Conservation (phyloP, 495 filamentous ascomycete species). For the Glonium stellatum region DNA sequence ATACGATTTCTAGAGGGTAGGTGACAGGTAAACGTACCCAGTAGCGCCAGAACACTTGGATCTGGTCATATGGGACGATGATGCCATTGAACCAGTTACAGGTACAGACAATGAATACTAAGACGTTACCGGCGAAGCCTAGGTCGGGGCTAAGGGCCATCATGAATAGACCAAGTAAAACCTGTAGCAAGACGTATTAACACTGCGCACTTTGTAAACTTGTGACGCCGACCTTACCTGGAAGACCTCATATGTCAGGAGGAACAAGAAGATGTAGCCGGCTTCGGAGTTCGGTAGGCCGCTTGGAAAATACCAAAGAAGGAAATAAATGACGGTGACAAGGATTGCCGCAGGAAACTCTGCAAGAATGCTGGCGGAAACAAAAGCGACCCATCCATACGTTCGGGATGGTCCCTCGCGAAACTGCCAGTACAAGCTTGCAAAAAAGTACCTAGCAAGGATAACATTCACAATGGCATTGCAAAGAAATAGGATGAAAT, state of each 20-base stretch:
- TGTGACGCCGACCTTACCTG: conserved; percentile 66
- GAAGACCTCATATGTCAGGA: conserved; percentile 63
- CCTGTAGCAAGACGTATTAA: conserved; percentile 55
- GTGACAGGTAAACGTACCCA: background rate
- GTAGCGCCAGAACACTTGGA: conserved; percentile 42
- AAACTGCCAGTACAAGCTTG: conserved; percentile 58
- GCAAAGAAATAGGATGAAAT: conserved; percentile 59
- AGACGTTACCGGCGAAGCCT: conserved; percentile 36
- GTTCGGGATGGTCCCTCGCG: conserved; percentile 59
- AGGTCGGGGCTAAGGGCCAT: conserved; percentile 19
- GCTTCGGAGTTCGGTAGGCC: conserved; percentile 38
- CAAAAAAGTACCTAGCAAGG: conserved; percentile 60
- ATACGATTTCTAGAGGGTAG: background rate
- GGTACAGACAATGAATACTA: conserved; percentile 47
- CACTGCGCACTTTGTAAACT: conserved; percentile 44
- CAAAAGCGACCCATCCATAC: conserved; percentile 64
- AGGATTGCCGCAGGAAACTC: conserved; percentile 64
- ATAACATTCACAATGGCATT: conserved; percentile 50
- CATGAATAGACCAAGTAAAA: conserved; percentile 57
- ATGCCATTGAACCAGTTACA: conserved; percentile 48
- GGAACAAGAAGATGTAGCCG: conserved; percentile 50
- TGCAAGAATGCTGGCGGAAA: conserved; percentile 57
- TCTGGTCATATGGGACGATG: conserved; percentile 42
- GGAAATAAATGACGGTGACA: conserved; percentile 53
- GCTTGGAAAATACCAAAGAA: conserved; percentile 34